A percentile compares a stretch with the other conserved stretches of the same genome.
Evolutionary conservation across 2,329 filamentous ascomycete species (phyloP).

Genomic region (Allantophomopsis cytisporea): DNA sequence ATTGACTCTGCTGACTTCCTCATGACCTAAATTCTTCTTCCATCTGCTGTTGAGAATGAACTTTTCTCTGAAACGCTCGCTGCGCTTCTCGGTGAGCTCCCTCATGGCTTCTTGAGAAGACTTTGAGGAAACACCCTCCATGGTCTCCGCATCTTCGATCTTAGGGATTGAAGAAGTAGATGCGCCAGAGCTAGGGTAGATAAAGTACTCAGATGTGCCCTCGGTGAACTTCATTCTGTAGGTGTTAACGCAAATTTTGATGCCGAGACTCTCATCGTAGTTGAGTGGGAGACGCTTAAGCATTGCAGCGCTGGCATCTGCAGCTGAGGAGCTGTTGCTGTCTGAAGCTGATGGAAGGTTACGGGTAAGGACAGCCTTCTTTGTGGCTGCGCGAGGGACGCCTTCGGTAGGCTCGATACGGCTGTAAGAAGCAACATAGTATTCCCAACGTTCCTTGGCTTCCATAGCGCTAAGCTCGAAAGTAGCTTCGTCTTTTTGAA

Average conservation of each 20-base stretch:
- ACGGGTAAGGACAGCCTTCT: constrained; percentile 56
- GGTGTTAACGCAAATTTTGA: constrained; percentile 64
- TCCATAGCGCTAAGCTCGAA: constrained; percentile 86
- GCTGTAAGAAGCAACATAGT: constrained; percentile 88
- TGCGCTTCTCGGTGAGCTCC: constrained; percentile 24
- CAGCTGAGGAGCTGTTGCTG: constrained; percentile 23
- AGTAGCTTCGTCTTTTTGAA: constrained; percentile 56
- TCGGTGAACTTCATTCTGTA: constrained; percentile 70
- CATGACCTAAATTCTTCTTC: constrained; percentile 32
- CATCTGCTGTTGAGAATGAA: constrained; percentile 36
- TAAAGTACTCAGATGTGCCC: constrained; percentile 54
- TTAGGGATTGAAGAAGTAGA: no score
- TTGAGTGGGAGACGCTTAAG: constrained; percentile 36
- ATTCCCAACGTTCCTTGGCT: constrained; percentile 74
- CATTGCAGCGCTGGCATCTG: constrained; percentile 32
- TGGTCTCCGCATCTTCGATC: constrained; percentile 16
- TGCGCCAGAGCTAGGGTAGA: constrained; percentile 28
- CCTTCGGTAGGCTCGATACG: constrained; percentile 82
- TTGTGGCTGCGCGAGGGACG: constrained; percentile 48
- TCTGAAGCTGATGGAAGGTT: constrained; percentile 55
- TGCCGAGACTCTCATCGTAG: constrained; percentile 53
- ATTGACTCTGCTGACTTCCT: constrained; percentile 31
- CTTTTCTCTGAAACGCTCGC: constrained; percentile 32
- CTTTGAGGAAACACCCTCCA: constrained; percentile 20
- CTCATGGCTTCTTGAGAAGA: constrained; percentile 7